Conservation (phyloP, 331 rosid species). For the Erythrophleum ivorense region DNA sequence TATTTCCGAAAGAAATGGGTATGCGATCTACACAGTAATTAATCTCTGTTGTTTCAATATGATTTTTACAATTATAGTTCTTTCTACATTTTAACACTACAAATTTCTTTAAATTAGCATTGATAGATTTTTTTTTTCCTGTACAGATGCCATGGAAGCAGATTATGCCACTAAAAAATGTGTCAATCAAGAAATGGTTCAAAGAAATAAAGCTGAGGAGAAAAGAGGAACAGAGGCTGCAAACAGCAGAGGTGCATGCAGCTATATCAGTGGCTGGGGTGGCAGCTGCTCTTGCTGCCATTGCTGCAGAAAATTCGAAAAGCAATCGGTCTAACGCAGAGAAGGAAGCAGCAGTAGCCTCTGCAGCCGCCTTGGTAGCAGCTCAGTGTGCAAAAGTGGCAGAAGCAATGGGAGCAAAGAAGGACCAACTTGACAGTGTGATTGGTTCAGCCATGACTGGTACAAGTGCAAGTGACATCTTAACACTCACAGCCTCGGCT, state of each 20-base stretch:
- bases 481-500: conserved; percentile 92
- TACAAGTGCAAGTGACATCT: conserved; percentile 69
- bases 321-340: conserved; percentile 48
- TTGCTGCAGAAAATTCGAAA: conserved; percentile 72
- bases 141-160: conserved; percentile 82
- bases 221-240: conserved; percentile 80
- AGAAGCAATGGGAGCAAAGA: conserved; percentile 97
- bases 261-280: conserved; percentile 90
- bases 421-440: conserved; percentile 61
- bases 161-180: conserved; percentile 64
- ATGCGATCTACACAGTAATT: conserved; percentile 10
- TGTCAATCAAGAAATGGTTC: conserved; percentile 87
- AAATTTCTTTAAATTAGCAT: neutral
- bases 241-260: conserved; percentile 89
- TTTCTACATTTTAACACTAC: neutral
- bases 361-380: conserved; percentile 90
- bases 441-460: conserved; percentile 79
- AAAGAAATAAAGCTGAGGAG: conserved; percentile 72
- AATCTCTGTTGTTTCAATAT: neutral
- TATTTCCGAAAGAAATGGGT: conserved; percentile 90
- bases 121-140: neutral
- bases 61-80: neutral
- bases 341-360: conserved; percentile 80
- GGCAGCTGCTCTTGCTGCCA: conserved; percentile 90
- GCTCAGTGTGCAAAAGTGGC: conserved; percentile 92